Evolutionary conservation across 2,329 filamentous ascomycete species (phyloP).

Genomic region (Cladosporium sp.): DNA sequence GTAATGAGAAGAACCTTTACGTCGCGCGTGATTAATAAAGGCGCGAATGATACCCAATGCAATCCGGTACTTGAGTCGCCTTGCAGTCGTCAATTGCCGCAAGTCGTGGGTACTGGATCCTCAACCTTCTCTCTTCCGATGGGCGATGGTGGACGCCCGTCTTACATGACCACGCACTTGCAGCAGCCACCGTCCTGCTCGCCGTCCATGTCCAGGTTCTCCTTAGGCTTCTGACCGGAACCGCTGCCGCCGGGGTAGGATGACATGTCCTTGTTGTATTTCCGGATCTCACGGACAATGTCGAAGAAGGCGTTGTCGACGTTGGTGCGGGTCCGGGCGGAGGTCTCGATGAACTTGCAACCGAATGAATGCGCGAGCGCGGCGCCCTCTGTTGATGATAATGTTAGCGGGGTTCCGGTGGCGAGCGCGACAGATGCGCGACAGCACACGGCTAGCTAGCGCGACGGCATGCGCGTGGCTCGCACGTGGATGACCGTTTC

Average conservation of each 20-base stretch:
- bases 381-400: slow-evolving; percentile 68
- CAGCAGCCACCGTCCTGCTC: slow-evolving; percentile 68
- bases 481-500: slow-evolving; percentile 14
- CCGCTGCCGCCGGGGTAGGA: slow-evolving; percentile 67
- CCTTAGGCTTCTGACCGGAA: slow-evolving; percentile 26
- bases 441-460: slow-evolving; percentile 10
- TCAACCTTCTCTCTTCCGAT: background rate
- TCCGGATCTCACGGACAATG: slow-evolving; percentile 93
- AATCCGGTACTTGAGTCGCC: slow-evolving; percentile 1
- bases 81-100: background rate
- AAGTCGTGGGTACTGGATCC: background rate
- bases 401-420: slow-evolving; percentile 13
- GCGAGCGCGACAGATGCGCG: background rate
- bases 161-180: slow-evolving; percentile 81
- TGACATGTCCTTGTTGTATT: slow-evolving; percentile 98
- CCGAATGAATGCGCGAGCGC: slow-evolving; percentile 77
- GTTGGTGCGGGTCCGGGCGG: slow-evolving; percentile 95
- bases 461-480: slow-evolving; percentile 14
- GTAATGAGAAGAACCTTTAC: background rate
- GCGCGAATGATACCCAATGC: slow-evolving; percentile 10
- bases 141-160: background rate
- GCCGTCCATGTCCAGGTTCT: slow-evolving; percentile 63
- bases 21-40: slow-evolving; percentile 10
- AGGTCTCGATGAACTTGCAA: slow-evolving; percentile 99
- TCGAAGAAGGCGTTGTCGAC: slow-evolving; percentile 99